Evolutionary conservation across 2,329 filamentous ascomycete species (phyloP), one percentile per base, ranked within the genome.

Genomic region (Polytolypa hystricis): DNA sequence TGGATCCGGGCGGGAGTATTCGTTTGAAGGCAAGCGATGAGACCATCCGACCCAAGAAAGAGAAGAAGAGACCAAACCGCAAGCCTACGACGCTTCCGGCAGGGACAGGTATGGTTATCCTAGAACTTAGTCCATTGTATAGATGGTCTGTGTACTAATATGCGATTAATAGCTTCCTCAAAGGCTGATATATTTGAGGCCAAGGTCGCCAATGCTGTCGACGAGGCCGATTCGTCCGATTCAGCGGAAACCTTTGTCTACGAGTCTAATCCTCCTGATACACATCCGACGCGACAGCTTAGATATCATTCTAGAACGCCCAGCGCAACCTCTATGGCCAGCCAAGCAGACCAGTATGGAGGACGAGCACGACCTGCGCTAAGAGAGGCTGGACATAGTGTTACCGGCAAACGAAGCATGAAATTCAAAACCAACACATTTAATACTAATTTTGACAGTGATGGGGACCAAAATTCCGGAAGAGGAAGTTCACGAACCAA

Each of bases 221-320:
- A 96, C 56, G 87, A 96, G 58, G 86, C 85, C 30, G 84, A 95
- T 58, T 93, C 89, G 9, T 95, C 89, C 5, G 91, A 98, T 57
- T 96, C 89, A 1, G 91, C 95, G 52, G 91, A 96, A 61, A 96
- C 91, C 0, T 98, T 96, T 59, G 91, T 98, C 11, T 98, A 98
- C 62, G 91, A 98, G 60, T 96, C 91, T 17, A 98, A 98, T 53
- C 91, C 89, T 7, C 71, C 73, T 10, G 76, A 79, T 47, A 65
- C 69, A 16, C 60, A 57, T 39, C 61, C 71, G 19, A 46, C 53
- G 27, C 66, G 73, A 35, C 83, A 84, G 35, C 74, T 77, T 44
- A 75, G 86, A 42, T 85, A 89, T 58, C 89, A 96, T 61, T 96
- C 89, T 14, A 77, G 91, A 44, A 98, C 91, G 1, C 91, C 91